Evolutionary conservation across 179 eudicot species (phyloP), one percentile per base, ranked within the genome.

Genomic region (Nepenthes alata): DNA sequence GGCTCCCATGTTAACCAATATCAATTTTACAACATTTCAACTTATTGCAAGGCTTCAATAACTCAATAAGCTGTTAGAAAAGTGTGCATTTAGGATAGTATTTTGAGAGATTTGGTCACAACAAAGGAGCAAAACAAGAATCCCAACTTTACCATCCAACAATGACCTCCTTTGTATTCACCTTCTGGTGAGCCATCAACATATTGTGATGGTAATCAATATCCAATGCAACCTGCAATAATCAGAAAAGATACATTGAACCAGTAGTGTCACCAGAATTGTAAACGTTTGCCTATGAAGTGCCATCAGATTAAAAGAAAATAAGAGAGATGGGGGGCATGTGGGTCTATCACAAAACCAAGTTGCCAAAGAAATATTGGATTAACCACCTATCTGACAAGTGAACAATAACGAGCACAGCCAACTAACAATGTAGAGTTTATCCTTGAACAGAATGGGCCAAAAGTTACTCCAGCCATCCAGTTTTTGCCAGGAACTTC

Each of bases 181-280:
- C 98, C 80, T 93, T 93, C 70, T 78, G 84, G 74, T 93, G 98
- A 53, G 98, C 86, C 2, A 76, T 58, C 57, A 89, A 65, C 98
- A 93, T 93, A 64, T 83, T 87, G 74, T 86, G 96, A 72, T 89
- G 96, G 69, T 89, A 93, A 65, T 91, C 98, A 55, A 89, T 89
- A 70, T 93, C 98, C 80, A 93, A 39, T 5, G 98, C 98, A 74
- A 89, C 96, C 98, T 93, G 76, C 72, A 13, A 14, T 12, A 52
- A 52, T 5, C 37, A 51, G 14, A 10, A 11, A 7, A 2, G 15
- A 37, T 47, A 37, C n/a, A 37, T 8, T 11, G n/a, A 48, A 25
- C 8, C 16, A 6, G 38, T 11, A 2, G 9, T 34, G 13, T 56
- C 11, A 35, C 55, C 10, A 52, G 55, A 25, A 25, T 25, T 1